Percentiles rank a stretch among this genome's conserved stretches.
These are phyloP conservation scores for Boletellus dicymbophilus DNA, from an alignment of 1,284 basidiomycete species.

Conservation along the genomic window DNA sequence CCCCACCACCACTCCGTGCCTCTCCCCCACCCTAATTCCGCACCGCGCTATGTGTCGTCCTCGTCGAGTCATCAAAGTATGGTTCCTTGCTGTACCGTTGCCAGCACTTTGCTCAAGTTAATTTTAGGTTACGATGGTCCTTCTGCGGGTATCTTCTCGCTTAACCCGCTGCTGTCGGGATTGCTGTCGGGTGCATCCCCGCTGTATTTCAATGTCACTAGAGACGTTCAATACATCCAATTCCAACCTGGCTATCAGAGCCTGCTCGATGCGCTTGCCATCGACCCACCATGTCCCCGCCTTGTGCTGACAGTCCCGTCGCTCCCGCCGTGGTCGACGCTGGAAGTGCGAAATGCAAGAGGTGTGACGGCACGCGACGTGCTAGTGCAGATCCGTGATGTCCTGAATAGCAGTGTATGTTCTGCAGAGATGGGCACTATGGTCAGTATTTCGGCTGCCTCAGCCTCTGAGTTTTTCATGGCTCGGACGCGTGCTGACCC, in stretches of 20 bases:
- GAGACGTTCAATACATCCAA: constrained; percentile 26
- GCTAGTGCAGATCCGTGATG: constrained; percentile 27
- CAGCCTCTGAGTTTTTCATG: constrained; percentile 31
- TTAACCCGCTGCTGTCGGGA: constrained; percentile 30
- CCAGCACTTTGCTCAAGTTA: constrained; percentile 1
- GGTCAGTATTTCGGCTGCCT: constrained; percentile 19
- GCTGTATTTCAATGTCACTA: constrained; percentile 28
- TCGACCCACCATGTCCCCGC: constrained; percentile 18
- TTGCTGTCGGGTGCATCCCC: constrained; percentile 12
- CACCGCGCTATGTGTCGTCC: constrained; percentile 12
- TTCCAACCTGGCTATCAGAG: constrained; percentile 18
- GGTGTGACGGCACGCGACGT: constrained; percentile 33
- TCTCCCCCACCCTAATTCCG: constrained; percentile 33
- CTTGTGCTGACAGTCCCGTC: constrained; percentile 22
- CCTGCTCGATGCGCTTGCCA: constrained; percentile 23
- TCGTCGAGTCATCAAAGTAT: constrained; percentile 18
- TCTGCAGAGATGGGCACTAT: constrained; percentile 26
- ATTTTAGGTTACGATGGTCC: constrained; percentile 13
- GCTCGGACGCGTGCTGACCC: constrained; percentile 29
- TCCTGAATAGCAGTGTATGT: constrained; percentile 27
- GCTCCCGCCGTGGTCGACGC: constrained; percentile 28
- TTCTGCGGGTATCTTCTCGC: constrained; percentile 20
- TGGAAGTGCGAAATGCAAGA: constrained; percentile 31
- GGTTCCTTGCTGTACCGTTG: neutral
- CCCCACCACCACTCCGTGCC: constrained; percentile 31